Conservation (phyloP, 305 asterid genomes). For the Solanum hybrid region DNA sequence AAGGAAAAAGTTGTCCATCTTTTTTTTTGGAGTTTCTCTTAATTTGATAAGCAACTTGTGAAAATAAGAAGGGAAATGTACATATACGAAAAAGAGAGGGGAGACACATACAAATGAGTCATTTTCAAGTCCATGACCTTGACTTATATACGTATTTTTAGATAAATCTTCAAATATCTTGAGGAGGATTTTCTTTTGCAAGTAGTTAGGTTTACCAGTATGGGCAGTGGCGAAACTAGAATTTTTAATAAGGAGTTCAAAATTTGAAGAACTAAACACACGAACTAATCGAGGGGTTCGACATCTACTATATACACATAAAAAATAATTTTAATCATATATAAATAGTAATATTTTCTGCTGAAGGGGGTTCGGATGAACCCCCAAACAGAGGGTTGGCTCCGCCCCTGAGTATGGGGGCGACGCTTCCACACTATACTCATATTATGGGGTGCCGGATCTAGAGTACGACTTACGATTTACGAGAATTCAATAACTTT, state of each 20-base stretch:
- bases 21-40: background rate
- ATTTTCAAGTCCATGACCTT: constrained; percentile 12
- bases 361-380: too few species aligned
- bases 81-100: background rate
- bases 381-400: too few species aligned
- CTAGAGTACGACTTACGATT: background rate
- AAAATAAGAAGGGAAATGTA: background rate
- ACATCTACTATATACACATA: too few species aligned
- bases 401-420: background rate
- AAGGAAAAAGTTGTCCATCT: background rate
- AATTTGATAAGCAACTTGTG: background rate
- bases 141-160: background rate
- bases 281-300: too few species aligned
- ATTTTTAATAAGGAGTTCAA: too few species aligned
- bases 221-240: too few species aligned
- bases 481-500: background rate
- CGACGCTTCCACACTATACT: background rate
- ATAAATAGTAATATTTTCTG: too few species aligned
- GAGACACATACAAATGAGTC: background rate
- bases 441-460: background rate
- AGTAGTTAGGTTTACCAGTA: background rate
- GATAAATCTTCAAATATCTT: background rate
- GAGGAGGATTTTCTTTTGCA: background rate
- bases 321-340: too few species aligned
- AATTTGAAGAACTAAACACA: too few species aligned